Base-by-base conservation (phyloP, 495 filamentous ascomycete genomes). In the Haplographium delicatum region DNA sequence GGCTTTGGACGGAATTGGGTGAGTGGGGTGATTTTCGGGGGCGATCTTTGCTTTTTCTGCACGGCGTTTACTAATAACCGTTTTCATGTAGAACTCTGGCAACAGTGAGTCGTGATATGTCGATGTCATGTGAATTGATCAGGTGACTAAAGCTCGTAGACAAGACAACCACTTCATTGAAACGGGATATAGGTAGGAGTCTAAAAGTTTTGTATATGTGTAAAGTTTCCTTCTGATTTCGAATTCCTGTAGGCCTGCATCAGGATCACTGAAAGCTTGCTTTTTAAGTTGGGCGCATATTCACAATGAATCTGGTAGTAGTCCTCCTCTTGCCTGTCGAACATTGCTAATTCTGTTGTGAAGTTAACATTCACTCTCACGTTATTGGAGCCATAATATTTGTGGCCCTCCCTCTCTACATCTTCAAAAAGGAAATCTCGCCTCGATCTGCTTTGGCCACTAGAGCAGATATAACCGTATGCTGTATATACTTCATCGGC, bases 301-400 rank as follows among this genome's bases (percentile, higher is more conserved):
- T 4, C 74, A 77, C 49, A 76, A 75, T 51, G 72, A 76, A 49
- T 39, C 50, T 0, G 42, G 50, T 53, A 56, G 8, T 44, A 16
- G n/a, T n/a, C n/a, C n/a, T n/a, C n/a, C n/a, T n/a, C n/a, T n/a
- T n/a, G n/a, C 34, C 13, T 8, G 33, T 26, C 8, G 15, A 2
- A 23, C 7, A 47, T 20, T 2, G 24, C 3, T n/a, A 19, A 16
- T 7, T 13, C 10, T 57, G 26, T 30, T 25, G 28, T 13, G 7
- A 25, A 72, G 73, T 78, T 13, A 79, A 78, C 49, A 80, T 79
- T 18, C 69, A 69, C 39, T 72, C 74, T 1, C 78, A 79, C 53
- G 20, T 73, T 16, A 6, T 78, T 37, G 75, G 76, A 4, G 62
- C 73, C 0, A 4, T 67, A 9, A n/a, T 78, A 9, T 79, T 78